Conservation (phyloP, 306 rosid species). For the Phaseolus lunatus region DNA sequence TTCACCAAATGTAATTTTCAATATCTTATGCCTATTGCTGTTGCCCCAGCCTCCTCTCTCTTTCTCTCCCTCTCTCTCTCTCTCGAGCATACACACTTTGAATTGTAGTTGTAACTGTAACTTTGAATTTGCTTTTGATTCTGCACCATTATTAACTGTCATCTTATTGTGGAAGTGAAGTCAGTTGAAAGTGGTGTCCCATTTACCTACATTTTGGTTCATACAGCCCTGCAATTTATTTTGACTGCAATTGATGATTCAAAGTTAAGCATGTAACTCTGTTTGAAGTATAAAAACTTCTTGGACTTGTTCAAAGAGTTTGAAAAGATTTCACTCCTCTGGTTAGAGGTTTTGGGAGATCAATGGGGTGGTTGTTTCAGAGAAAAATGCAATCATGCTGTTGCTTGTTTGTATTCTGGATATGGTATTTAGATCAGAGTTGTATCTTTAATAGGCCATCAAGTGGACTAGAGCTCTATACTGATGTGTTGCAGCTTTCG, state of each 20-base stretch:
- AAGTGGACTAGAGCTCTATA: slow-evolving; percentile 21
- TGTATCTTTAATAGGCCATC: slow-evolving; percentile 10
- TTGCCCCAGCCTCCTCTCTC: slow-evolving; percentile 11
- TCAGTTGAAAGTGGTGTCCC: slow-evolving; percentile 23
- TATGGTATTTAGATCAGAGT: slow-evolving; percentile 12
- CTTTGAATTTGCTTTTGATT: slow-evolving; percentile 39
- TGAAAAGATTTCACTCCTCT: slow-evolving; percentile 12
- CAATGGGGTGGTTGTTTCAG: neutral
- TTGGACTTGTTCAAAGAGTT: slow-evolving; percentile 4
- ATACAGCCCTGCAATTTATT: slow-evolving; percentile 20
- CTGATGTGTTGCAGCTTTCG: neutral
- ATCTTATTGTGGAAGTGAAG: slow-evolving; percentile 27
- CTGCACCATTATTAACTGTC: slow-evolving; percentile 12
- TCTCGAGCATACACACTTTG: neutral
- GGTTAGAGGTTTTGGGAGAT: slow-evolving; percentile 22
- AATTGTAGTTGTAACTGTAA: slow-evolving; percentile 23
- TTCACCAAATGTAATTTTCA: slow-evolving; percentile 69
- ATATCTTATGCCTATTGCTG: slow-evolving; percentile 47
- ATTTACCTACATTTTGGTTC: slow-evolving; percentile 36
- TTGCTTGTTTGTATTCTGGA: slow-evolving; percentile 9
- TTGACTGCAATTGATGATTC: slow-evolving; percentile 33
- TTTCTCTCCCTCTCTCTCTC: slow-evolving; percentile 2
- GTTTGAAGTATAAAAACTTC: neutral
- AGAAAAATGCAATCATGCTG: slow-evolving; percentile 11
- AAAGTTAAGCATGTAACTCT: neutral